A percentile compares a stretch with the other conserved stretches of the same genome.
These are phyloP conservation scores for Sclerotinia subarctica DNA, from an alignment of 2,329 filamentous ascomycete species.

Conservation along the genomic window DNA sequence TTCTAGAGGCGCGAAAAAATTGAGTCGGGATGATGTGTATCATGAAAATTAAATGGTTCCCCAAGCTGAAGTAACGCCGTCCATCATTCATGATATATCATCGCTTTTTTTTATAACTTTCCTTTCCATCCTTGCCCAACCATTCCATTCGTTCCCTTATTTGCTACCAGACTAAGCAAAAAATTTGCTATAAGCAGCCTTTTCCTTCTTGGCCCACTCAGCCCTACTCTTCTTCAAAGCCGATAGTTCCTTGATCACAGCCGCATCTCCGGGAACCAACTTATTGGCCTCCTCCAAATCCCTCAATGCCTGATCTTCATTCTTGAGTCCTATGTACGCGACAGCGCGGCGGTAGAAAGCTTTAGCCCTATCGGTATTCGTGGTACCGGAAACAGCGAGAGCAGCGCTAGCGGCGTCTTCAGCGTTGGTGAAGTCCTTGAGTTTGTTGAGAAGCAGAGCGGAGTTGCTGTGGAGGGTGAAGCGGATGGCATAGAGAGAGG, in stretches of 20 bases:
- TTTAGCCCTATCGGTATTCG: slow-evolving; percentile 81
- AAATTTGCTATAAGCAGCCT: slow-evolving; percentile 89
- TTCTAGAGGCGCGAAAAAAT: background rate
- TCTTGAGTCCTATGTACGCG: slow-evolving; percentile 73
- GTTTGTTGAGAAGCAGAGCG: slow-evolving; percentile 81
- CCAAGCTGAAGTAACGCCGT: background rate
- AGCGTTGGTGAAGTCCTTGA: slow-evolving; percentile 67
- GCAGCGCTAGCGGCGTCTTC: slow-evolving; percentile 69
- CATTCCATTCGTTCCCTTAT: background rate
- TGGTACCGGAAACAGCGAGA: slow-evolving; percentile 61
- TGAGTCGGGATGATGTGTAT: background rate
- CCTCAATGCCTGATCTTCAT: slow-evolving; percentile 75
- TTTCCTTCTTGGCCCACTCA: slow-evolving; percentile 79
- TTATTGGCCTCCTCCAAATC: slow-evolving; percentile 73
- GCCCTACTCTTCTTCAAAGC: slow-evolving; percentile 73
- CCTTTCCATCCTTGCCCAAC: background rate
- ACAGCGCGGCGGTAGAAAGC: slow-evolving; percentile 79
- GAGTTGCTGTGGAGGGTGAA: slow-evolving; percentile 87
- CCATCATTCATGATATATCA: slow-evolving; percentile 10
- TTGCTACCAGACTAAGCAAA: slow-evolving; percentile 49
- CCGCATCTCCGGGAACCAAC: slow-evolving; percentile 71
- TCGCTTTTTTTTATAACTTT: background rate
- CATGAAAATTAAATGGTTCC: slow-evolving; percentile 1
- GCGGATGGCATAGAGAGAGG: slow-evolving; percentile 68
- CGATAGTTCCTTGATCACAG: slow-evolving; percentile 70